Evolutionary conservation across 805 yeast species (phyloP).

Genomic region (Kodamaea lidongshanica): DNA sequence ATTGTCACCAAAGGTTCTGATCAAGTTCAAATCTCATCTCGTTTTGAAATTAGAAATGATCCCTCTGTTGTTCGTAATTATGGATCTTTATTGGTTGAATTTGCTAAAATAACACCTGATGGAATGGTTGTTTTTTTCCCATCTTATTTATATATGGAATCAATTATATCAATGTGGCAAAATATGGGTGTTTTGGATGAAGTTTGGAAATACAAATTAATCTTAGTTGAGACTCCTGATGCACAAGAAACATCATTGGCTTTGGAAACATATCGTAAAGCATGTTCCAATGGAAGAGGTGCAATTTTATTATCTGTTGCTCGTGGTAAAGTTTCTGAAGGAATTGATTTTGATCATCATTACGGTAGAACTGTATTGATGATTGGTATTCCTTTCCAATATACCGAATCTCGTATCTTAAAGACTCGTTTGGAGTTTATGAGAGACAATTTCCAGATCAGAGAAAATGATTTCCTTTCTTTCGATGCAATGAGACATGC

Average conservation of each 20-base stretch:
- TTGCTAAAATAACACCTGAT: slow-evolving; percentile 93
- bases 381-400: slow-evolving; percentile 99
- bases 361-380: slow-evolving; percentile 95
- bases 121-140: slow-evolving; percentile 98
- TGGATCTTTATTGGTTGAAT: slow-evolving; percentile 87
- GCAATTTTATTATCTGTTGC: slow-evolving; percentile 96
- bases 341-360: slow-evolving; percentile 98
- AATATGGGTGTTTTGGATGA: slow-evolving; percentile 96
- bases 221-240: slow-evolving; percentile 96
- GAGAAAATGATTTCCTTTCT: slow-evolving; percentile 90
- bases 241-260: slow-evolving; percentile 97
- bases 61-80: slow-evolving; percentile 97
- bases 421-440: slow-evolving; percentile 92
- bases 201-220: slow-evolving; percentile 95
- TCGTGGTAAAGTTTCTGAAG: slow-evolving; percentile 98
- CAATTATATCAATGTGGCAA: slow-evolving; percentile 98
- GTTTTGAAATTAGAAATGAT: slow-evolving; percentile 95
- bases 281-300: slow-evolving; percentile 96
- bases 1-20: slow-evolving; percentile 96
- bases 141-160: slow-evolving; percentile 94
- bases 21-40: slow-evolving; percentile 92
- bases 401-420: slow-evolving; percentile 91
- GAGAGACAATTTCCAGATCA: slow-evolving; percentile 85
- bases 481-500: slow-evolving; percentile 99
- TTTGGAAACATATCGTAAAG: slow-evolving; percentile 88